Evolutionary conservation across 495 filamentous ascomycete species (phyloP).

Genomic region (Hypoxylon fuscum): DNA sequence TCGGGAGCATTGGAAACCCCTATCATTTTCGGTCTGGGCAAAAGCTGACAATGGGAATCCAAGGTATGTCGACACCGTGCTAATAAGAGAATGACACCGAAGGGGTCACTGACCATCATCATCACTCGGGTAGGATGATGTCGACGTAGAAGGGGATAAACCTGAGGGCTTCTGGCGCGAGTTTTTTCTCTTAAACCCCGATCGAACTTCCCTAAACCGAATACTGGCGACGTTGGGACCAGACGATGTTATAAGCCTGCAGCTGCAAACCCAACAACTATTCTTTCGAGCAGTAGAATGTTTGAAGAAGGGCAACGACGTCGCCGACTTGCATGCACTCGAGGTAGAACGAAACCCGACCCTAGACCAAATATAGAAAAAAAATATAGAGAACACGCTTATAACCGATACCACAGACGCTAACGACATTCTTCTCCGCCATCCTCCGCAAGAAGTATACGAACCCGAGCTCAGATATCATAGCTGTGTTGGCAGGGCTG

Average conservation of each 20-base stretch:
- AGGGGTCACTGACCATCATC: slow-evolving; percentile 20
- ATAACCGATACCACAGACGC: slow-evolving; percentile 67
- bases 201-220: slow-evolving; percentile 68
- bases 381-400: slow-evolving; percentile 12
- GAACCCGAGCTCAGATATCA: slow-evolving; percentile 95
- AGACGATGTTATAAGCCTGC: slow-evolving; percentile 77
- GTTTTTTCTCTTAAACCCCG: slow-evolving; percentile 88
- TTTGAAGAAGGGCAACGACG: slow-evolving; percentile 68
- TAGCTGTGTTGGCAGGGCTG: slow-evolving; percentile 86
- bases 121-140: slow-evolving; percentile 51
- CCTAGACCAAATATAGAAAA: no score
- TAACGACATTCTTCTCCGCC: slow-evolving; percentile 84
- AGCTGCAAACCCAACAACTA: slow-evolving; percentile 78
- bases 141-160: slow-evolving; percentile 68
- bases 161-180: slow-evolving; percentile 95
- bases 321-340: slow-evolving; percentile 80
- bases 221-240: slow-evolving; percentile 73
- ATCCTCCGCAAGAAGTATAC: slow-evolving; percentile 90
- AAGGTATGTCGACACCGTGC: slow-evolving; percentile 40
- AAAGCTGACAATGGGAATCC: slow-evolving; percentile 39
- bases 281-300: slow-evolving; percentile 76
- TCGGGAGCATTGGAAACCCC: slow-evolving; percentile 41
- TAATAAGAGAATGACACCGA: slow-evolving; percentile 2
- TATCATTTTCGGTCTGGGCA: slow-evolving; percentile 24
- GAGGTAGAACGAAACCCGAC: slow-evolving; percentile 66